phyloP scores from a whole-genome alignment of 2,329 filamentous ascomycete species.

The Pseudogymnoascus sp. region DNA sequence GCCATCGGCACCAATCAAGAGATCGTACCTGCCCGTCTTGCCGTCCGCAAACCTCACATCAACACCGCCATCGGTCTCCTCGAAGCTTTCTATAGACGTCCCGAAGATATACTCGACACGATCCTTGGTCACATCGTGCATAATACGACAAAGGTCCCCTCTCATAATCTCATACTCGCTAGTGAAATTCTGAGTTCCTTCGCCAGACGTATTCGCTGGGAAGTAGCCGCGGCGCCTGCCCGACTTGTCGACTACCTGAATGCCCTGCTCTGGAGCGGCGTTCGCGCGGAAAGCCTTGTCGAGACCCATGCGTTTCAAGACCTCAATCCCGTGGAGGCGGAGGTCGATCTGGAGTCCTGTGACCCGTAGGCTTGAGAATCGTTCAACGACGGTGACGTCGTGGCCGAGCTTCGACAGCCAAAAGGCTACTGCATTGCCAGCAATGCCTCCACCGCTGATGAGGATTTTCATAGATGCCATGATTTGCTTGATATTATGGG shows the following conservation, averaged over 20 bases:
- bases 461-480: slow-evolving; percentile 25
- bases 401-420: slow-evolving; percentile 37
- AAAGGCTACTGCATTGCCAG: slow-evolving; percentile 37
- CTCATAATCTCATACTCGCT: slow-evolving; percentile 39
- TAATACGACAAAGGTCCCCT: slow-evolving; percentile 32
- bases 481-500: not conserved
- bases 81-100: slow-evolving; percentile 22
- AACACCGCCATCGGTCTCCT: slow-evolving; percentile 24
- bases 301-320: slow-evolving; percentile 44
- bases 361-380: slow-evolving; percentile 33
- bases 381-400: slow-evolving; percentile 34
- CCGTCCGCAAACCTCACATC: slow-evolving; percentile 36
- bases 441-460: slow-evolving; percentile 29
- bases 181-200: slow-evolving; percentile 28
- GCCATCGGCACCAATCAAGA: slow-evolving; percentile 48
- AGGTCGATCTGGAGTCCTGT: slow-evolving; percentile 47
- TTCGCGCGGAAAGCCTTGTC: slow-evolving; percentile 34
- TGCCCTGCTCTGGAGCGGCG: slow-evolving; percentile 38
- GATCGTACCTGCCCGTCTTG: slow-evolving; percentile 35
- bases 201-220: slow-evolving; percentile 26
- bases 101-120: slow-evolving; percentile 28
- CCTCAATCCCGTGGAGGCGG: slow-evolving; percentile 40
- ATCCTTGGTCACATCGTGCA: slow-evolving; percentile 31
- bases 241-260: slow-evolving; percentile 34
- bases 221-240: slow-evolving; percentile 34